Evolutionary conservation across 805 yeast species (phyloP).

Genomic region (Nakazawaea pomicola): DNA sequence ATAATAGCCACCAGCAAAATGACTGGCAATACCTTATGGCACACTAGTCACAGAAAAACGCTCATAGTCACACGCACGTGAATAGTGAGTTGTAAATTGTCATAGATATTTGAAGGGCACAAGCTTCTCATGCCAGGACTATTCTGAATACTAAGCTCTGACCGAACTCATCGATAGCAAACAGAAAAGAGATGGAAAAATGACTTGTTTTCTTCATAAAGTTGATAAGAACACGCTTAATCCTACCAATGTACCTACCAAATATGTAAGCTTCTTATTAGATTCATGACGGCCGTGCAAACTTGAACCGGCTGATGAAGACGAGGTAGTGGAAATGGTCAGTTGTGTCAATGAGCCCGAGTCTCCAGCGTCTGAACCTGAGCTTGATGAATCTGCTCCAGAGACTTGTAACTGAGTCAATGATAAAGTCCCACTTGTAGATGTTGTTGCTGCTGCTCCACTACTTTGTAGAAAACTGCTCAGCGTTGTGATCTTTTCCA

Average conservation of each 20-base stretch:
- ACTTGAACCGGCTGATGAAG: background rate
- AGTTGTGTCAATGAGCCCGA: too few species aligned
- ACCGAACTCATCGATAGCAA: too few species aligned
- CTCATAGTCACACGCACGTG: too few species aligned
- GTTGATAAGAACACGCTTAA: conserved; percentile 3
- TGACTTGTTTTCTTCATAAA: background rate
- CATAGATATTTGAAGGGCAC: too few species aligned
- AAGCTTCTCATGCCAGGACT: too few species aligned
- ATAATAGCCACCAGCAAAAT: too few species aligned
- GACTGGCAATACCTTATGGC: too few species aligned
- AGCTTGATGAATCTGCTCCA: background rate
- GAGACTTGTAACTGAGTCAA: background rate
- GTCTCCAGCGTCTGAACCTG: background rate
- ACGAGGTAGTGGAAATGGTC: too few species aligned
- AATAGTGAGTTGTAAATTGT: too few species aligned
- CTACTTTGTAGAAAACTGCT: background rate
- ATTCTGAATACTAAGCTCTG: too few species aligned
- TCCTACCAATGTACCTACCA: conserved; percentile 4
- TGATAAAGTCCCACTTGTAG: background rate
- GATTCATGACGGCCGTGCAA: background rate
- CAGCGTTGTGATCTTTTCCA: background rate
- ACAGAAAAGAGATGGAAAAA: too few species aligned
- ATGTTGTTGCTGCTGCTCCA: background rate
- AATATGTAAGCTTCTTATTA: background rate
- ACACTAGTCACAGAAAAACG: too few species aligned